Conservation (phyloP, 345 rosid genomes). For the Anacardium occidentale region DNA sequence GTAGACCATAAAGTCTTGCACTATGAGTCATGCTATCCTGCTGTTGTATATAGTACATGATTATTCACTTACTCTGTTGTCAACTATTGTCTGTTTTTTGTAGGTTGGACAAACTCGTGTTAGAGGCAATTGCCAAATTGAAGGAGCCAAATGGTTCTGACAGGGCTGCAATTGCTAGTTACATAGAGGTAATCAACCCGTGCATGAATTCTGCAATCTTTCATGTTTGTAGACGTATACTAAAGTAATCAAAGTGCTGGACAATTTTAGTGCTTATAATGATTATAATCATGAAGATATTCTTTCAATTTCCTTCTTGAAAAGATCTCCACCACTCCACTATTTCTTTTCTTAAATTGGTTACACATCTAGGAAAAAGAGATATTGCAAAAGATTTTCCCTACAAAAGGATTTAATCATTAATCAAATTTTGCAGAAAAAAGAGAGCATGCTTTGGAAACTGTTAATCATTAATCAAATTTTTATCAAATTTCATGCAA, state of each 20-base stretch:
- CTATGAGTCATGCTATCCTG: neutral
- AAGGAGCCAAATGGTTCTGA: constrained; percentile 84
- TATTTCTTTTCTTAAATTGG: constrained; percentile 6
- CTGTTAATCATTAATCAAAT: neutral
- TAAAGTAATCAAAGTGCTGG: constrained; percentile 19
- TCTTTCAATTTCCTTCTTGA: constrained; percentile 15
- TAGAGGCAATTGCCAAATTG: constrained; percentile 79
- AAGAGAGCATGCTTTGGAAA: neutral
- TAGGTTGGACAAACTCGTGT: constrained; percentile 76
- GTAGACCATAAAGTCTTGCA: constrained; percentile 3
- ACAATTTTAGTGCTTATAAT: constrained; percentile 3
- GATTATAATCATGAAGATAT: constrained; percentile 18
- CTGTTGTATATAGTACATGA: constrained; percentile 14
- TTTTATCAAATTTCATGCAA: constrained; percentile 1
- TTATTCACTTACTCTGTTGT: constrained; percentile 16
- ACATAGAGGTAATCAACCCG: constrained; percentile 62
- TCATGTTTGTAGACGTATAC: constrained; percentile 9
- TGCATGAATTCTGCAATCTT: neutral
- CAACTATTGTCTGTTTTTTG: constrained; percentile 23
- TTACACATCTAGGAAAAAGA: constrained; percentile 10
- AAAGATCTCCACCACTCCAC: constrained; percentile 8
- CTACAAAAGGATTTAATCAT: too few species aligned
- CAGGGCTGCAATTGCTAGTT: constrained; percentile 65
- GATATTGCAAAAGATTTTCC: constrained; percentile 7
- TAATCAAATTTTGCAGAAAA: too few species aligned